Evolutionary conservation across 768 basidiomycete species (phyloP).

Genomic region (Mycena venus): DNA sequence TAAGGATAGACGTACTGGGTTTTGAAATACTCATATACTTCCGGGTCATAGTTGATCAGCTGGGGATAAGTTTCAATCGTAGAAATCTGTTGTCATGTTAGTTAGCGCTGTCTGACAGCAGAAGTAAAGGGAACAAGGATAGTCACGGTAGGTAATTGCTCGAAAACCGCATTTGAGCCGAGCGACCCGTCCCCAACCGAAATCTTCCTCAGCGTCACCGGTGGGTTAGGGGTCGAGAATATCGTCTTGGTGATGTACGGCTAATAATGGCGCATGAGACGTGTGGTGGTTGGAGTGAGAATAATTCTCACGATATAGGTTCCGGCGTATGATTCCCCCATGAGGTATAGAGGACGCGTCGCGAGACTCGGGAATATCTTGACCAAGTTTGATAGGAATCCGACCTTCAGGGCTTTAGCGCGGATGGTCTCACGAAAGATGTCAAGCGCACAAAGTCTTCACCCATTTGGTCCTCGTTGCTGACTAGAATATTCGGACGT

Average conservation of each 20-base stretch:
- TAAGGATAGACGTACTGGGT: conserved; percentile 63
- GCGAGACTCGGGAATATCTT: conserved; percentile 80
- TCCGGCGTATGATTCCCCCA: conserved; percentile 84
- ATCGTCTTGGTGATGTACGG: conserved; percentile 83
- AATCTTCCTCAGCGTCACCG: conserved; percentile 77
- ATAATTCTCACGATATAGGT: conserved; percentile 2
- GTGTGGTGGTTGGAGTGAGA: neutral
- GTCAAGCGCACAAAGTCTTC: conserved; percentile 60
- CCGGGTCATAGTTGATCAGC: conserved; percentile 76
- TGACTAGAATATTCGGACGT: conserved; percentile 47
- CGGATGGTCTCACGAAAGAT: neutral
- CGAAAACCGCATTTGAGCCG: conserved; percentile 61
- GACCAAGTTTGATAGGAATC: conserved; percentile 78
- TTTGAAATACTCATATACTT: conserved; percentile 75
- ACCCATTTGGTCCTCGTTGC: conserved; percentile 76
- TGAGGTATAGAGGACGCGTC: conserved; percentile 73
- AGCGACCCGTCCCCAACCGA: conserved; percentile 79
- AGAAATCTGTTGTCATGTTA: conserved; percentile 52
- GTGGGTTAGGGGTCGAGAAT: conserved; percentile 71
- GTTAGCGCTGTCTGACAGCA: neutral
- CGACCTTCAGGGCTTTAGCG: conserved; percentile 59
- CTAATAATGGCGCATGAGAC: neutral
- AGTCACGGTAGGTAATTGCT: conserved; percentile 66
- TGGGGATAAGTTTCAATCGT: conserved; percentile 84
- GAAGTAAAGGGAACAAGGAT: conserved; percentile 30